These are phyloP conservation scores for Astragalus membranaceus DNA, from an alignment of 306 rosid species.

Conservation along the genomic window DNA sequence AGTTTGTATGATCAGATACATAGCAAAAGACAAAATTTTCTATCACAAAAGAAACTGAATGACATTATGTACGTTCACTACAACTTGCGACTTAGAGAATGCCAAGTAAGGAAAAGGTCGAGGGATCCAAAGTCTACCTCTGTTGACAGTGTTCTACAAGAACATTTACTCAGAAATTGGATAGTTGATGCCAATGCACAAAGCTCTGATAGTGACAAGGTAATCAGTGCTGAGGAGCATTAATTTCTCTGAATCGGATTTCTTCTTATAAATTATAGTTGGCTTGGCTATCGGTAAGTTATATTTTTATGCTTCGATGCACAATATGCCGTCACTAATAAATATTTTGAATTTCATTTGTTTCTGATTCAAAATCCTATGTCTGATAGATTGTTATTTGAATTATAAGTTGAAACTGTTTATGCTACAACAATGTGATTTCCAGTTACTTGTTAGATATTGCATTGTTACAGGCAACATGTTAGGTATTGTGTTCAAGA, in stretches of 20 bases:
- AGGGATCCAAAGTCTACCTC: constrained; percentile 44
- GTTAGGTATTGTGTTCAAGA: not conserved
- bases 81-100: constrained; percentile 84
- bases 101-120: constrained; percentile 57
- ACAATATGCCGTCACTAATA: not conserved
- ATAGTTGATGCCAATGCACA: constrained; percentile 50
- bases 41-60: constrained; percentile 69
- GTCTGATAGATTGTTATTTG: not conserved
- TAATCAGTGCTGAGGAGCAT: constrained; percentile 21
- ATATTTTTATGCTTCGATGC: constrained; percentile 3
- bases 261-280: not conserved
- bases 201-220: constrained; percentile 56
- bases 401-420: not conserved
- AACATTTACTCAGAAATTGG: constrained; percentile 68
- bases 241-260: not conserved
- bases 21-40: constrained; percentile 48
- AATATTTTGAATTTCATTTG: not conserved
- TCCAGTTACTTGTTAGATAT: constrained; percentile 1
- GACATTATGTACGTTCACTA: constrained; percentile 75
- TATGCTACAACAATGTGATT: not conserved
- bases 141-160: constrained; percentile 42
- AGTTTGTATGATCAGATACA: constrained; percentile 60
- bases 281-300: not conserved
- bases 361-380: not conserved
- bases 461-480: not conserved